A percentile compares a stretch with the other conserved stretches of the same genome.
These are phyloP conservation scores for Schwanniomyces sp. DNA, from an alignment of 805 yeast species.

Conservation along the genomic window DNA sequence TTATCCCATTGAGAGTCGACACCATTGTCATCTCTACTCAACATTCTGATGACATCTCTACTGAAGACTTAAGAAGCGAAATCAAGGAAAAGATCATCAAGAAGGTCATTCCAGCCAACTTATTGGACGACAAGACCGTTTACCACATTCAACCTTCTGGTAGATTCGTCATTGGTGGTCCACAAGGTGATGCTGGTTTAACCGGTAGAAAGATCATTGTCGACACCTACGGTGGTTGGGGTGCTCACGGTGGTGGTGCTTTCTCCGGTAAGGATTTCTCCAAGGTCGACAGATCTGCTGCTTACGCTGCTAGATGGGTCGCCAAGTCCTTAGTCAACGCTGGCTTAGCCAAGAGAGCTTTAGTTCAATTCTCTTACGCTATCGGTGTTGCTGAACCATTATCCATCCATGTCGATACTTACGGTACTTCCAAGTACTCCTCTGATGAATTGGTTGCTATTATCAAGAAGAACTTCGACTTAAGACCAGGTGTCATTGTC, in stretches of 20 bases:
- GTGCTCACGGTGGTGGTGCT: constrained; percentile 99
- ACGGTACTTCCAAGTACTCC: constrained; percentile 92
- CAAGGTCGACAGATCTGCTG: constrained; percentile 99
- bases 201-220: constrained; percentile 99
- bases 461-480: constrained; percentile 91
- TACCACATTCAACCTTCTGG: constrained; percentile 99
- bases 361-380: constrained; percentile 98
- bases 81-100: constrained; percentile 78
- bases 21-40: constrained; percentile 97
- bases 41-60: constrained; percentile 94
- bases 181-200: constrained; percentile 99
- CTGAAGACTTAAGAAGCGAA: constrained; percentile 85
- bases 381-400: constrained; percentile 99
- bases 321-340: constrained; percentile 97
- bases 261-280: constrained; percentile 99
- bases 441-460: constrained; percentile 89
- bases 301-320: constrained; percentile 99
- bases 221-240: constrained; percentile 99
- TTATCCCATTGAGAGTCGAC: constrained; percentile 93
- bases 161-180: constrained; percentile 99
- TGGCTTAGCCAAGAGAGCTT: constrained; percentile 93
- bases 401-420: constrained; percentile 95
- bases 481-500: constrained; percentile 99
- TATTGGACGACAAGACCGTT: constrained; percentile 91
- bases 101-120: constrained; percentile 87